These are phyloP conservation scores for Podospora fimiseda DNA, from an alignment of 495 filamentous ascomycete species.

Conservation along the genomic window DNA sequence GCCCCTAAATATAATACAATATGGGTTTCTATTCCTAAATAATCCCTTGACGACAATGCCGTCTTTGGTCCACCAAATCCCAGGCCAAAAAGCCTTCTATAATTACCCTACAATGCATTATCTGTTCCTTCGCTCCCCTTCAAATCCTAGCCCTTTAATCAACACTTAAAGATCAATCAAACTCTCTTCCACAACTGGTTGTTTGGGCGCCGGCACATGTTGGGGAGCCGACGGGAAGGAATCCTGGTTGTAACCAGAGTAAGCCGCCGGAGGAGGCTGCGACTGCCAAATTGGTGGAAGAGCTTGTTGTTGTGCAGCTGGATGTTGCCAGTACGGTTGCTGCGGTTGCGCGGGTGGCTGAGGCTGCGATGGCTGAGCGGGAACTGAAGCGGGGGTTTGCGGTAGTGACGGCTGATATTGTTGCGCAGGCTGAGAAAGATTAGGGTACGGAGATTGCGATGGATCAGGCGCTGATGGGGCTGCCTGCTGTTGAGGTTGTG, in stretches of 20 bases:
- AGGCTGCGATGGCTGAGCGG: constrained; percentile 36
- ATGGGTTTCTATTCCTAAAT: not conserved
- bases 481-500: constrained; percentile 26
- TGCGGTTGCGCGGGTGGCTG: constrained; percentile 25
- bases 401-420: constrained; percentile 34
- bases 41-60: too few species aligned
- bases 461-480: constrained; percentile 30
- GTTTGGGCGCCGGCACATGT: constrained; percentile 55
- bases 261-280: constrained; percentile 32
- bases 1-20: too few species aligned
- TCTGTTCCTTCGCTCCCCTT: constrained; percentile 38
- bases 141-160: constrained; percentile 19
- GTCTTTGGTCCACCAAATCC: too few species aligned
- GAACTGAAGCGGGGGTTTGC: constrained; percentile 37
- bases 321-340: constrained; percentile 39
- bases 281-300: constrained; percentile 42
- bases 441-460: constrained; percentile 38
- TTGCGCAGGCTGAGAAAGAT: constrained; percentile 36
- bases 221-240: constrained; percentile 58
- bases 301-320: constrained; percentile 29
- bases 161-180: constrained; percentile 69
- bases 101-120: constrained; percentile 2
- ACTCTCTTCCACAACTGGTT: constrained; percentile 73
- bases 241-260: constrained; percentile 56
- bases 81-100: not conserved